Evolutionary conservation across 139 green algal genomes (phyloP).

Genomic region (Trebouxia sp.): DNA sequence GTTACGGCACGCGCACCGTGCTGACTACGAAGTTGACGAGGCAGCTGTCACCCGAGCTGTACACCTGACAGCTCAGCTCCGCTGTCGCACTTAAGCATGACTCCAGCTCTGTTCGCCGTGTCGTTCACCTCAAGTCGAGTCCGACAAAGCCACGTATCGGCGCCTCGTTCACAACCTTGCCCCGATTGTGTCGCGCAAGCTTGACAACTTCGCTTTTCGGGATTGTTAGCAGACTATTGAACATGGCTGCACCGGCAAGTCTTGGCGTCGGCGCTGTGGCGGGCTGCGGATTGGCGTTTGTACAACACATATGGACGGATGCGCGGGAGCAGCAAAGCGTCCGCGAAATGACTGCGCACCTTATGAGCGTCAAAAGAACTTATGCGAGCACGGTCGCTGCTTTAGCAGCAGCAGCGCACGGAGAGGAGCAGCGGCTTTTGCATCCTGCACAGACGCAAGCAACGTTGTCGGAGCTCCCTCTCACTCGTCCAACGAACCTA

Average conservation of each 20-base stretch:
- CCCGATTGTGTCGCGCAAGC: too few species aligned
- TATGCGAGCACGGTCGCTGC: not conserved
- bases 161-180: too few species aligned
- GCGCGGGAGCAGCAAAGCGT: not conserved
- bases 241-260: not conserved
- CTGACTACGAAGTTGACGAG: too few species aligned
- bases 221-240: too few species aligned
- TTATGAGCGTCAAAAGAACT: not conserved
- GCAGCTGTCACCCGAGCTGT: too few species aligned
- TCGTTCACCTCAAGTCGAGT: too few species aligned
- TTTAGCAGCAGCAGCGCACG: not conserved
- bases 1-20: too few species aligned
- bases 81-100: too few species aligned
- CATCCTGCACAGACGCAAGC: not conserved
- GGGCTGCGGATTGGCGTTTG: not conserved
- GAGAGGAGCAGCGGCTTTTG: not conserved
- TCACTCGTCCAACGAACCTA: not conserved
- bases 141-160: too few species aligned
- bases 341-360: not conserved
- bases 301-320: not conserved
- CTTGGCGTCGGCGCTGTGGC: not conserved
- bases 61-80: too few species aligned
- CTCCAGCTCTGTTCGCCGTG: too few species aligned
- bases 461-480: not conserved
- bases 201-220: too few species aligned